Evolutionary conservation across 1,284 basidiomycete genomes (phyloP).

Genomic region (Grifola frondosa): DNA sequence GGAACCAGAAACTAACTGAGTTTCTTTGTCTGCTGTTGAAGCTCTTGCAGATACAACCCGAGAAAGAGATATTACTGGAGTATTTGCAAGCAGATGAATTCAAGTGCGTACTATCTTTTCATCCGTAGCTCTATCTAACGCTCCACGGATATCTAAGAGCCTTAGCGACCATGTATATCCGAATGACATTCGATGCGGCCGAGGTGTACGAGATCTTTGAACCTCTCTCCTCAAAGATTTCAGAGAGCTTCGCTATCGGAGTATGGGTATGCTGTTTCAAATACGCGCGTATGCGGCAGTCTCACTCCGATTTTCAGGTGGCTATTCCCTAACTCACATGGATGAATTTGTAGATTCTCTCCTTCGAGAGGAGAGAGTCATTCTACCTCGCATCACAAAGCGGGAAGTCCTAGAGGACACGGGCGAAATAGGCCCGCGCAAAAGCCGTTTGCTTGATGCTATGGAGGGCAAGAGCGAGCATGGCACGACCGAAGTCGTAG

Average conservation of each 20-base stretch:
- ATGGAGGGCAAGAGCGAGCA: constrained; percentile 71
- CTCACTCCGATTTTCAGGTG: too few relatives aligned
- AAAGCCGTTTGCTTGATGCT: constrained; percentile 79
- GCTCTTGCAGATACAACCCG: constrained; percentile 94
- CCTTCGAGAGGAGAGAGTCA: constrained; percentile 87
- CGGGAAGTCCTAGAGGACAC: constrained; percentile 89
- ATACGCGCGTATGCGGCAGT: too few relatives aligned
- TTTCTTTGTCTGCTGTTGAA: constrained; percentile 93
- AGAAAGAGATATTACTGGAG: constrained; percentile 93
- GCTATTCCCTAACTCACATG: constrained; percentile 83
- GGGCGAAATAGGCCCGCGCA: constrained; percentile 82
- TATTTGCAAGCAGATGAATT: constrained; percentile 96
- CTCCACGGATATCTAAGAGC: constrained; percentile 83
- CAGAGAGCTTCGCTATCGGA: constrained; percentile 81
- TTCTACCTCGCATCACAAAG: constrained; percentile 87
- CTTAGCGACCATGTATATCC: constrained; percentile 90
- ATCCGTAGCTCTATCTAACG: neutral
- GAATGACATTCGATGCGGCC: constrained; percentile 87
- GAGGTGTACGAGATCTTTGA: constrained; percentile 95
- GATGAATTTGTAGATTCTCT: constrained; percentile 92
- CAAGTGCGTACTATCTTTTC: constrained; percentile 82
- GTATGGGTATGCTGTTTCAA: constrained; percentile 68
- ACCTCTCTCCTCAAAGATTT: constrained; percentile 93
- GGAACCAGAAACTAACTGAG: constrained; percentile 89
- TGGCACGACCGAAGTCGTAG: constrained; percentile 33